A percentile compares a stretch with the other conserved stretches of the same genome.
Evolutionary conservation across 2,329 filamentous ascomycete genomes (phyloP).

Genomic region (Aspergillus spinulosporus): DNA sequence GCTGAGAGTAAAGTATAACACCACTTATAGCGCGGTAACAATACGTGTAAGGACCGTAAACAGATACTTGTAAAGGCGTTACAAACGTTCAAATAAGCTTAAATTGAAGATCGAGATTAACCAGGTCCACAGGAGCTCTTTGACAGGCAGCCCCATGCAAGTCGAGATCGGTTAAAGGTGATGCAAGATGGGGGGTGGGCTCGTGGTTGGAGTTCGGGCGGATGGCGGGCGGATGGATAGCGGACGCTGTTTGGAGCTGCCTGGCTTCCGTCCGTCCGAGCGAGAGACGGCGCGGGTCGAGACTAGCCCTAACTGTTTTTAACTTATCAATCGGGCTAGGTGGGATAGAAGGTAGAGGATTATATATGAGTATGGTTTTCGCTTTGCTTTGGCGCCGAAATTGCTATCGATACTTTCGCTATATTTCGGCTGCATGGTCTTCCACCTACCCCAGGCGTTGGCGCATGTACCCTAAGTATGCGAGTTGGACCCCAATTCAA

Average conservation of each 20-base stretch:
- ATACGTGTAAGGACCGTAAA: not conserved
- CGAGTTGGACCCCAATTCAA: not conserved
- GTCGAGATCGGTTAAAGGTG: not conserved
- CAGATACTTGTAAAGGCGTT: conserved; percentile 15
- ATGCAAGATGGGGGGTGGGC: not conserved
- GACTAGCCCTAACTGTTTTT: not conserved
- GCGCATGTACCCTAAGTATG: not conserved
- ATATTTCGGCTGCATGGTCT: not conserved
- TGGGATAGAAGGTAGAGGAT: no score
- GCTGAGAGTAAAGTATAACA: not conserved
- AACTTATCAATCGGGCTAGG: not conserved
- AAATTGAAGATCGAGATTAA: conserved; percentile 11
- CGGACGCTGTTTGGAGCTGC: not conserved
- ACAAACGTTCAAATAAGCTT: conserved; percentile 24
- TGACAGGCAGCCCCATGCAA: conserved; percentile 1
- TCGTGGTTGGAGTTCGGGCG: conserved; percentile 10
- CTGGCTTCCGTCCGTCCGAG: conserved; percentile 26
- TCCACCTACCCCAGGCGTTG: not conserved
- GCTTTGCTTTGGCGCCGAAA: not conserved
- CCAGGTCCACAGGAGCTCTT: conserved; percentile 16
- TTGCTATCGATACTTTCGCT: not conserved
- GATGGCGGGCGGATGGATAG: conserved; percentile 7
- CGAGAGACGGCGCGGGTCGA: not conserved
- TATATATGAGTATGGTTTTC: not conserved
- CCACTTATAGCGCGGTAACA: conserved; percentile 1